A percentile compares a stretch with the other conserved stretches of the same genome.
Conservation (phyloP, 345 rosid genomes). For the Geranium brycei region DNA sequence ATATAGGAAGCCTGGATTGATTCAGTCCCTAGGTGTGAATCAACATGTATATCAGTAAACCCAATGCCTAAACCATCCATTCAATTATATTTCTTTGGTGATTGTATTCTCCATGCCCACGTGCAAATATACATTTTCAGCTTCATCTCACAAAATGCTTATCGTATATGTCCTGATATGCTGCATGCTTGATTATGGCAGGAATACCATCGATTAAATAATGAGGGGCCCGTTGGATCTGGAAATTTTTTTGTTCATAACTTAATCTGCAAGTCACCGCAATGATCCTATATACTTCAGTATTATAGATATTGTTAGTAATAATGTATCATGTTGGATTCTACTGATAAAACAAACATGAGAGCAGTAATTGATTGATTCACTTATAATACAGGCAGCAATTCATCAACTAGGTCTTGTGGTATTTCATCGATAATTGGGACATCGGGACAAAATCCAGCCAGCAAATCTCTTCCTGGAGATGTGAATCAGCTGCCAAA, state of each 20-base stretch:
- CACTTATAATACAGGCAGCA: slow-evolving; percentile 15
- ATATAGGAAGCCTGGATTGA: neutral
- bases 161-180: neutral
- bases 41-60: too few relatives aligned
- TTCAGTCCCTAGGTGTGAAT: too few relatives aligned
- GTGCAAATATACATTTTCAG: neutral
- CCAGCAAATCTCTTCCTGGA: slow-evolving; percentile 3
- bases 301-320: too few relatives aligned
- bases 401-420: slow-evolving; percentile 20
- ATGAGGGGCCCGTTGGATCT: slow-evolving; percentile 10
- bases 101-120: neutral
- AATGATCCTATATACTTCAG: neutral
- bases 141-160: neutral
- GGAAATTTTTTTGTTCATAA: slow-evolving; percentile 9
- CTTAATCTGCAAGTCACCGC: neutral
- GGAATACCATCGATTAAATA: slow-evolving; percentile 21
- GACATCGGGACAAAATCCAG: slow-evolving; percentile 8
- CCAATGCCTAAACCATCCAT: too few relatives aligned
- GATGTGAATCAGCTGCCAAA: slow-evolving; percentile 6
- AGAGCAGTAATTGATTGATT: neutral
- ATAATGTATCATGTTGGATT: neutral
- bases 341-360: too few relatives aligned
- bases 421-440: slow-evolving; percentile 20
- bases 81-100: neutral
- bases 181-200: slow-evolving; percentile 14